Evolutionary conservation across 208 protist genomes (phyloP), one percentile per base, ranked within the genome.

Genomic region (Leishmania tarentolae): DNA sequence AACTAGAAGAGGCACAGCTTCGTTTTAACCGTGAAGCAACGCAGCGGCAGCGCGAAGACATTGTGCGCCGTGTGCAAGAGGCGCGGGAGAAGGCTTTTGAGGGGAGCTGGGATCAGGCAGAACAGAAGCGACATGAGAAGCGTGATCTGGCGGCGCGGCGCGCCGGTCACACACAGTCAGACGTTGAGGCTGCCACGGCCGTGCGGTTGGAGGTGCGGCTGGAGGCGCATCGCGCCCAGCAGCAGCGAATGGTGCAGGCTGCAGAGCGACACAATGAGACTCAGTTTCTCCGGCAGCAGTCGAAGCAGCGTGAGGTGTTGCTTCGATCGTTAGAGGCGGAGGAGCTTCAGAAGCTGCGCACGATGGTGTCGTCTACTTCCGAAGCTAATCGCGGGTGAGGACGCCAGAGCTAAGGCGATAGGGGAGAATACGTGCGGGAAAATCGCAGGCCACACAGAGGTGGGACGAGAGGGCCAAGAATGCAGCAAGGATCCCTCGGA

Each of bases 341-440:
- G 59, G 87, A 88, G 75, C 69, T 86, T 74, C n/a, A 82, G 82
- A 66, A 79, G 47, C 81, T 90, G 70, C 87, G 79, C 7, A 42
- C 83, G 37, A 46, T 53, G 21, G 88, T 88, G 74, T 83, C 81
- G 40, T 75, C 77, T 3, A 63, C 81, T 31, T 77, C 74, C 2
- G 50, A 15, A 35, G 52, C 56, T 24, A 53, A 76, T 63, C 72
- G 72, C 72, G 35, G 50, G n/a, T 76, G 47, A 75, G 31, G 9
- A 40, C 5, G 71, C 3, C 7, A 28, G 2, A 24, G 71, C n/a
- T 1, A 37, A 40, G 47, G 4, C 11, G 31, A 3, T 17, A 40
- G n/a, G 0, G 71, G 31, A 31, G 61, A 66, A 31, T 17, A 61
- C 56, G 24, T 31, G 56, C 56, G 28, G 15, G 28, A 3, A 3